phyloP scores from a whole-genome alignment of 257 asterid genomes.

The Anisodus tanguticus region DNA sequence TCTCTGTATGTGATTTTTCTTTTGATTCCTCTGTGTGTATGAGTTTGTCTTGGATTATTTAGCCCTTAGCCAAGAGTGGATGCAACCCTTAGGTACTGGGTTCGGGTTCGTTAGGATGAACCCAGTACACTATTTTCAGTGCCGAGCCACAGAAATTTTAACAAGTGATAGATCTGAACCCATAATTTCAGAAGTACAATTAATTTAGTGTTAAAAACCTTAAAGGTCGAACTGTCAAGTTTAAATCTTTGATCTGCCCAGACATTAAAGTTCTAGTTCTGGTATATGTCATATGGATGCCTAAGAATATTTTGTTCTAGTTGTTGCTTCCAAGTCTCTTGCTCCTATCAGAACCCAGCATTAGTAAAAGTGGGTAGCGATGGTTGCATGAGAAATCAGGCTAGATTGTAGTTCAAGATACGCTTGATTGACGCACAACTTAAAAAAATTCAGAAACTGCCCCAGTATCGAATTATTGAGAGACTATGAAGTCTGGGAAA shows the following conservation, averaged over 20 bases:
- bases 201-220: background rate
- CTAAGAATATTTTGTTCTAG: background rate
- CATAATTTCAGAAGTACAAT: background rate
- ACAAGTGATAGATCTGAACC: background rate
- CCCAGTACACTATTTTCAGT: too few species aligned
- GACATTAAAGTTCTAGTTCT: background rate
- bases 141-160: too few species aligned
- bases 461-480: too few species aligned
- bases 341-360: background rate
- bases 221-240: background rate
- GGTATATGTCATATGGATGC: too few species aligned
- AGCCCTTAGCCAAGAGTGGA: too few species aligned
- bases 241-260: background rate
- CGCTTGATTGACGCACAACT: too few species aligned
- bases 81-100: too few species aligned
- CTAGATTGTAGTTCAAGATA: too few species aligned
- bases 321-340: background rate
- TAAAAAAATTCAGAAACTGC: too few species aligned
- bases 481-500: too few species aligned
- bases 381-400: too few species aligned
- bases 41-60: background rate
- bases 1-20: background rate
- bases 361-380: background rate
- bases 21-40: background rate
- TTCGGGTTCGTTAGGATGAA: too few species aligned